A percentile compares a stretch with the other conserved stretches of the same genome.
Conservation (phyloP, 495 filamentous ascomycete genomes). For the Penicillium antarcticum region DNA sequence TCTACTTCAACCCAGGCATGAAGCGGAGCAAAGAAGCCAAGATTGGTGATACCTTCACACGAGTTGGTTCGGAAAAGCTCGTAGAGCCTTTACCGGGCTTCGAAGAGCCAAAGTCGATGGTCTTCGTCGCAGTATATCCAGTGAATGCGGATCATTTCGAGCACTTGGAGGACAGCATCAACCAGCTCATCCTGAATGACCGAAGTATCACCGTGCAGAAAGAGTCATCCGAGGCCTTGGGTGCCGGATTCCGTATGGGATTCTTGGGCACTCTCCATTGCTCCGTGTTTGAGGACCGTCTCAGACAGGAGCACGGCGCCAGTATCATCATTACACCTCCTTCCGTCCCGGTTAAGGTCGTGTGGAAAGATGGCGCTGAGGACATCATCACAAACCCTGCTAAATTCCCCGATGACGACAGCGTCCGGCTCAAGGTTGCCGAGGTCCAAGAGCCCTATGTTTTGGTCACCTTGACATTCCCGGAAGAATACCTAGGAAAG, state of each 20-base stretch:
- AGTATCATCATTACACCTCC: conserved; percentile 97
- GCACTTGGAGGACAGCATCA: conserved; percentile 90
- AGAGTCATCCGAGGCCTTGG: conserved; percentile 88
- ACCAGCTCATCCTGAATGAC: conserved; percentile 91
- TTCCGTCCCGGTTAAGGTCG: conserved; percentile 84
- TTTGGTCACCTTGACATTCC: conserved; percentile 79
- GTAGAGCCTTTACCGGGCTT: conserved; percentile 88
- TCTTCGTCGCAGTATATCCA: conserved; percentile 95
- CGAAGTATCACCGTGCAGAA: conserved; percentile 91
- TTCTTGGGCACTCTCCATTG: conserved; percentile 97
- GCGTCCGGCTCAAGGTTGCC: conserved; percentile 52
- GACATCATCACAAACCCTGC: conserved; percentile 78
- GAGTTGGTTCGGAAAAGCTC: conserved; percentile 69
- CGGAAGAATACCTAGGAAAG: conserved; percentile 88
- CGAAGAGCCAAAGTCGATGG: conserved; percentile 97
- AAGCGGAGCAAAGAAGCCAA: conserved; percentile 92
- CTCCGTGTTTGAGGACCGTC: conserved; percentile 96
- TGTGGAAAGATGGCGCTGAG: conserved; percentile 70
- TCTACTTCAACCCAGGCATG: conserved; percentile 98
- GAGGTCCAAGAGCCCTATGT: conserved; percentile 85
- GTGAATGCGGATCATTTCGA: conserved; percentile 83
- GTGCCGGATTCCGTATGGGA: conserved; percentile 89
- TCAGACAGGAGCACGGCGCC: conserved; percentile 90
- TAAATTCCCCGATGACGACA: conserved; percentile 76
- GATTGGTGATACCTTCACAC: conserved; percentile 91